Percentiles rank a stretch among this genome's conserved stretches.
Evolutionary conservation across 2,329 filamentous ascomycete species (phyloP).

Genomic region (Knufia fluminis): DNA sequence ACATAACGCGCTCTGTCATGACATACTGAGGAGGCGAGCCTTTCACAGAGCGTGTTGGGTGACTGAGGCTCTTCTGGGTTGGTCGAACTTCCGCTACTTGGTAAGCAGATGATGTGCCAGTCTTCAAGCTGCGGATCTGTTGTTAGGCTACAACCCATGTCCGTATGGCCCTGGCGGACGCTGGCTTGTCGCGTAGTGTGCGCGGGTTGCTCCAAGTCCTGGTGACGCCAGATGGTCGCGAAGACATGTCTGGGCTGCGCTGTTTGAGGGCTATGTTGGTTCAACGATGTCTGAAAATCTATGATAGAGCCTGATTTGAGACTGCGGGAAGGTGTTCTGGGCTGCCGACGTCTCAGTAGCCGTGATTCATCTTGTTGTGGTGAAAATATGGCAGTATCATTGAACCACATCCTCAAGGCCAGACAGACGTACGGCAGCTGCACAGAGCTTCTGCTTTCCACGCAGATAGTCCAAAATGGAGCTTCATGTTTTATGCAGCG

Average conservation of each 20-base stretch:
- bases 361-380: background rate
- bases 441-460: background rate
- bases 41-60: background rate
- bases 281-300: background rate
- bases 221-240: background rate
- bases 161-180: background rate
- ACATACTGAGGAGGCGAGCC: background rate
- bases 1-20: background rate
- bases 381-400: background rate
- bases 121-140: background rate
- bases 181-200: background rate
- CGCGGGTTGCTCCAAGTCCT: background rate
- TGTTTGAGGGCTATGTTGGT: background rate
- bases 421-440: background rate
- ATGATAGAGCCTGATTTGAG: background rate
- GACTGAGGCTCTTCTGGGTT: background rate
- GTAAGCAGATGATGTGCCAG: background rate
- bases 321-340: background rate
- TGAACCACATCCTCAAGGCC: background rate
- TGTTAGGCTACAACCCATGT: background rate
- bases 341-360: background rate
- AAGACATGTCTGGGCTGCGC: background rate
- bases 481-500: background rate
- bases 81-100: background rate
- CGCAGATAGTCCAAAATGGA: background rate